phyloP scores from a whole-genome alignment of 2,329 filamentous ascomycete genomes.

The Tothia fuscella region DNA sequence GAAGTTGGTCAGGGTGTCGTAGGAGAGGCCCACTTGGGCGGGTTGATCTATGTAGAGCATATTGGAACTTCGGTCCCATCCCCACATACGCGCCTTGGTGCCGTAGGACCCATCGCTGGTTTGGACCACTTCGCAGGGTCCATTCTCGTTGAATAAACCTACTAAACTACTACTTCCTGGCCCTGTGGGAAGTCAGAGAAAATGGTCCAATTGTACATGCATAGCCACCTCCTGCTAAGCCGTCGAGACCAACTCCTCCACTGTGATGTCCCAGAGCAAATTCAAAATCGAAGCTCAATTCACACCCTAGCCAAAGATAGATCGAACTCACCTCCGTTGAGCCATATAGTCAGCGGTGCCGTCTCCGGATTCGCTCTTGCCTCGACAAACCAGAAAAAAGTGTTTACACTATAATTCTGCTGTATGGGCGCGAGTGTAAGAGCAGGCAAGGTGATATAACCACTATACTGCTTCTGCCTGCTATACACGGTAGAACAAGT shows the following conservation, averaged over 20 bases:
- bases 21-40: slow-evolving; percentile 58
- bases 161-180: slow-evolving; percentile 54
- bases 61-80: slow-evolving; percentile 51
- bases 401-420: slow-evolving; percentile 48
- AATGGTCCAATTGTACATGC: too few species aligned
- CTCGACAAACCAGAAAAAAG: slow-evolving; percentile 56
- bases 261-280: too few species aligned
- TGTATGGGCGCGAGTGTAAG: slow-evolving; percentile 32
- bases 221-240: too few species aligned
- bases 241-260: too few species aligned
- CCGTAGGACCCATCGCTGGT: slow-evolving; percentile 34
- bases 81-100: slow-evolving; percentile 48
- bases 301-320: too few species aligned
- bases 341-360: slow-evolving; percentile 45
- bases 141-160: slow-evolving; percentile 50
- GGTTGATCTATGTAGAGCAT: slow-evolving; percentile 52
- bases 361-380: slow-evolving; percentile 39
- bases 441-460: slow-evolving; percentile 53
- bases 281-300: too few species aligned
- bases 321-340: too few species aligned
- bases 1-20: slow-evolving; percentile 42
- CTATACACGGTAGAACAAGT: slow-evolving; percentile 54
- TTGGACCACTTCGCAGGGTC: slow-evolving; percentile 34
- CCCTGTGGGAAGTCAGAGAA: too few species aligned
- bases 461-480: slow-evolving; percentile 56